Evolutionary conservation across 208 protist species (phyloP).

Genomic region (Trypanosoma grayi): DNA sequence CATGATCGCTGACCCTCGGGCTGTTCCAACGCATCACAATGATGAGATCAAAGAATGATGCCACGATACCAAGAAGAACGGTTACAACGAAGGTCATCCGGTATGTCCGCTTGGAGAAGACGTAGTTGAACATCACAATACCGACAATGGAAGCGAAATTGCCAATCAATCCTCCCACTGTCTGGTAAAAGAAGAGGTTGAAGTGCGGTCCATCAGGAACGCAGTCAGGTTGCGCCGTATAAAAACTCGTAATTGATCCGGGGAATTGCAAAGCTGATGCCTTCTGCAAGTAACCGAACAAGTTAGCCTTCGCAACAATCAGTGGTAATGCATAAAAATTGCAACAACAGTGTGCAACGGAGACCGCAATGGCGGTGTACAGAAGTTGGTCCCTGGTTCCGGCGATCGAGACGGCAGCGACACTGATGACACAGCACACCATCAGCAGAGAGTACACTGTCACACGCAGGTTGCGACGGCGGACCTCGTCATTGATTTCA

Average conservation of each 20-base stretch:
- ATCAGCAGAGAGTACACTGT: constrained; percentile 53
- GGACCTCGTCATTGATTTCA: constrained; percentile 62
- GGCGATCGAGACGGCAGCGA: constrained; percentile 40
- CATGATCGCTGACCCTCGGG: constrained; percentile 21
- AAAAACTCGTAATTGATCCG: constrained; percentile 45
- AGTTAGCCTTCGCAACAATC: constrained; percentile 64
- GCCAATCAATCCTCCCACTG: constrained; percentile 42
- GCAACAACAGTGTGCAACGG: constrained; percentile 34
- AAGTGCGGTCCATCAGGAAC: constrained; percentile 50
- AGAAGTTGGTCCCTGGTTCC: constrained; percentile 36
- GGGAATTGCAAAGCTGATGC: constrained; percentile 15
- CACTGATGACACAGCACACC: constrained; percentile 41
- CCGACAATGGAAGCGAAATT: constrained; percentile 37
- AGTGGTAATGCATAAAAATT: constrained; percentile 70
- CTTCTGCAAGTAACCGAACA: constrained; percentile 59
- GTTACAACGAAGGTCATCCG: constrained; percentile 41
- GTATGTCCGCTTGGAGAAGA: constrained; percentile 55
- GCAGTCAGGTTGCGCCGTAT: constrained; percentile 40
- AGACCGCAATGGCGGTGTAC: constrained; percentile 33
- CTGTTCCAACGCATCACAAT: constrained; percentile 64
- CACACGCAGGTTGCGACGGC: constrained; percentile 46
- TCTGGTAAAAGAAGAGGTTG: constrained; percentile 63
- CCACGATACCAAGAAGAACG: constrained; percentile 31
- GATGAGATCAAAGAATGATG: constrained; percentile 53
- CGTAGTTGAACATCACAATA: constrained; percentile 46